Conservation (phyloP, 495 filamentous ascomycete species). For the Xylaria scruposa region DNA sequence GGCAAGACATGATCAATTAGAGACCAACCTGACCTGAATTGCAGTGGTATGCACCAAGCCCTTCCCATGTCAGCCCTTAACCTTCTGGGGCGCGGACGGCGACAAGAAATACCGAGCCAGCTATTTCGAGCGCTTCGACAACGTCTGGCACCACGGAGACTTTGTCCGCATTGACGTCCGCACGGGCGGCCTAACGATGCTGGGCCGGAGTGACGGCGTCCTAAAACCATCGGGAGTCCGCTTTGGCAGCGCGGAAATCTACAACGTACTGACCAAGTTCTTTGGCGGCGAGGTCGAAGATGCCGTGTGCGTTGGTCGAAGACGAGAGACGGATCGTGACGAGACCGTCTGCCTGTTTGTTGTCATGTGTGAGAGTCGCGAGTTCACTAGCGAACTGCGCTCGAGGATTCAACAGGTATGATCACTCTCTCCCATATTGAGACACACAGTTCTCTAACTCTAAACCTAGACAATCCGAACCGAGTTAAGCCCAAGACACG, state of each 20-base stretch:
- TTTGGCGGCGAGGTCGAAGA: constrained; percentile 81
- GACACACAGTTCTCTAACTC: not conserved
- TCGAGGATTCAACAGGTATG: constrained; percentile 60
- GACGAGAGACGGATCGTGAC: constrained; percentile 74
- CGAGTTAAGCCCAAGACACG: constrained; percentile 84
- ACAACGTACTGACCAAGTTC: constrained; percentile 83
- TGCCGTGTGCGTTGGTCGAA: constrained; percentile 80
- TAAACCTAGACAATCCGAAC: constrained; percentile 59
- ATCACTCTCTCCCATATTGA: not conserved
- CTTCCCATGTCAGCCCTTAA: constrained; percentile 89
- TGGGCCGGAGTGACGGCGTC: constrained; percentile 79
- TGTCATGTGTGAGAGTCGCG: constrained; percentile 66
- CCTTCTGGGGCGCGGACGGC: constrained; percentile 82
- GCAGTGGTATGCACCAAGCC: constrained; percentile 73
- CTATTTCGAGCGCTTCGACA: constrained; percentile 84
- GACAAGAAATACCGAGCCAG: constrained; percentile 74
- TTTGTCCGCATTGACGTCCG: constrained; percentile 78
- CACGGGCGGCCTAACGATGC: constrained; percentile 79
- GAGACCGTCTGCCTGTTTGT: constrained; percentile 88
- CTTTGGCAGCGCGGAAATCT: constrained; percentile 86
- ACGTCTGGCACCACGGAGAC: constrained; percentile 94
- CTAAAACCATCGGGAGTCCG: constrained; percentile 80
- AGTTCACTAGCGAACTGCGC: constrained; percentile 59
- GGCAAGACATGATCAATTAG: not conserved
- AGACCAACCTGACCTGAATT: not conserved